phyloP scores from a whole-genome alignment of 2,329 filamentous ascomycete genomes.

The Clonostachys solani region DNA sequence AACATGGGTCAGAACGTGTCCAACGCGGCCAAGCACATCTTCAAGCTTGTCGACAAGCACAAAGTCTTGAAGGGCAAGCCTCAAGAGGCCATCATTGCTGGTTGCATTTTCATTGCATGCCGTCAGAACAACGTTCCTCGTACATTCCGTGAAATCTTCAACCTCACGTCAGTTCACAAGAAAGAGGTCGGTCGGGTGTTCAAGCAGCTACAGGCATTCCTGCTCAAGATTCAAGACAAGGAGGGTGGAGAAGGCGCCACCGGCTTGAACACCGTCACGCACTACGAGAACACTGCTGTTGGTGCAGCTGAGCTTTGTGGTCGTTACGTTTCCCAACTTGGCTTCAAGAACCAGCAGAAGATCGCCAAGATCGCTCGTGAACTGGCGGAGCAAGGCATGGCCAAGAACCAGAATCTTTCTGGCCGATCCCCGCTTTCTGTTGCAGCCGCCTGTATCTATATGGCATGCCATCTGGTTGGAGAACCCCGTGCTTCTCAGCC shows the following conservation, averaged over 20 bases:
- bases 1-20: constrained; percentile 76
- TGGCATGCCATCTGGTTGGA: constrained; percentile 84
- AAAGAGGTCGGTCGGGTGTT: constrained; percentile 97
- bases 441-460: constrained; percentile 94
- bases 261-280: constrained; percentile 53
- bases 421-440: constrained; percentile 92
- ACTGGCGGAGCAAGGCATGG: constrained; percentile 62
- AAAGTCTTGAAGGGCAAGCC: constrained; percentile 95
- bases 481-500: constrained; percentile 78
- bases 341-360: constrained; percentile 64
- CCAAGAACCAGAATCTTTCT: constrained; percentile 74
- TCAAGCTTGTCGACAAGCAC: constrained; percentile 89
- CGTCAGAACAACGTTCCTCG: constrained; percentile 82
- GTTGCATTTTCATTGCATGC: constrained; percentile 96
- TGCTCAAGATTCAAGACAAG: constrained; percentile 68
- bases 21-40: constrained; percentile 90
- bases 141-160: constrained; percentile 92
- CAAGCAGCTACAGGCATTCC: constrained; percentile 86
- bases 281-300: constrained; percentile 74
- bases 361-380: constrained; percentile 78
- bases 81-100: constrained; percentile 88
- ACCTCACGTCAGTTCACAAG: constrained; percentile 88
- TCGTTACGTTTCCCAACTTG: constrained; percentile 84
- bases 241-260: constrained; percentile 37
- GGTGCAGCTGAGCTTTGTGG: constrained; percentile 80